Percentiles rank a stretch among this genome's conserved stretches.
phyloP scores from a whole-genome alignment of 768 basidiomycete species.

The Pluteus cervinus region DNA sequence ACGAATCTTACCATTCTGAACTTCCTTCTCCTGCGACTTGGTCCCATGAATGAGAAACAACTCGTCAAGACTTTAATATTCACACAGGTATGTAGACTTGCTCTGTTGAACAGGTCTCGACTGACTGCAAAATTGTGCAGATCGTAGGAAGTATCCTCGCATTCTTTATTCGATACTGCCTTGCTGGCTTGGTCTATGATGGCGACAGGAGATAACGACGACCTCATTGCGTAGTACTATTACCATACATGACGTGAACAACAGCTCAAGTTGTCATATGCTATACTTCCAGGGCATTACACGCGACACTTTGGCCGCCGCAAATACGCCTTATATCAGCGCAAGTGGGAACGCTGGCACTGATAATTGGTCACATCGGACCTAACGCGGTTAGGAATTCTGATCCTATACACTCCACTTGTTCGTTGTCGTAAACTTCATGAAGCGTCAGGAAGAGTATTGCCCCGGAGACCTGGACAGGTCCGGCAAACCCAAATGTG shows the following conservation, averaged over 20 bases:
- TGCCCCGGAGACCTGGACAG: too few species aligned
- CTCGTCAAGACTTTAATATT: slow-evolving; percentile 69
- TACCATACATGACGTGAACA: too few species aligned
- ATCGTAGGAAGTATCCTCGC: slow-evolving; percentile 72
- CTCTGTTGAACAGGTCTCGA: neutral
- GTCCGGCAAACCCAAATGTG: too few species aligned
- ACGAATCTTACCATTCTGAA: slow-evolving; percentile 94
- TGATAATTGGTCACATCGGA: too few species aligned
- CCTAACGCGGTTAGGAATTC: too few species aligned
- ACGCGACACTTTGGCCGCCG: neutral
- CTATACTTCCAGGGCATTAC: too few species aligned
- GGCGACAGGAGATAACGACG: slow-evolving; percentile 68
- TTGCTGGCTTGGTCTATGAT: slow-evolving; percentile 87
- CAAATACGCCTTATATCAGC: too few species aligned
- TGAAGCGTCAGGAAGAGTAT: too few species aligned
- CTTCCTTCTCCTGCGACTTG: slow-evolving; percentile 70
- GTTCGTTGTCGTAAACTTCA: too few species aligned
- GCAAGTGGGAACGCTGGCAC: too few species aligned
- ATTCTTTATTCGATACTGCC: slow-evolving; percentile 84
- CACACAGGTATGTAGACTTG: slow-evolving; percentile 52
- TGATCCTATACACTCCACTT: too few species aligned
- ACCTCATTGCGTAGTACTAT: neutral
- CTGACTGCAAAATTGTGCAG: slow-evolving; percentile 27
- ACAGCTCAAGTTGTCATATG: too few species aligned
- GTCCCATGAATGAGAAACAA: slow-evolving; percentile 80